These are phyloP conservation scores for Lactarius pseudohatsudake DNA, from an alignment of 768 basidiomycete genomes.

Conservation along the genomic window DNA sequence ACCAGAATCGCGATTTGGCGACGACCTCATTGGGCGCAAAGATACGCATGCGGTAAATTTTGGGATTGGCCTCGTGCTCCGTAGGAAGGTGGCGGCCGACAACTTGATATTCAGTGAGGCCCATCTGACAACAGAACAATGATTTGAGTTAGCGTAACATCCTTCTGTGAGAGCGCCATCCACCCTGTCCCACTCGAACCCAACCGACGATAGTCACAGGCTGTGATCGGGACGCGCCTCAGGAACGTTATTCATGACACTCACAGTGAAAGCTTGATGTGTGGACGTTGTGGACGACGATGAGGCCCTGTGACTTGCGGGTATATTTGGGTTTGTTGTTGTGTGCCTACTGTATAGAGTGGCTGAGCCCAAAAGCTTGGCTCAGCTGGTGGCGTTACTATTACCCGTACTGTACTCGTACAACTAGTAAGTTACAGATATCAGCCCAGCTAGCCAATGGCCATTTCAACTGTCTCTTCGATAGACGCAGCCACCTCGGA, in stretches of 20 bases:
- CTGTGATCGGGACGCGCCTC: background rate
- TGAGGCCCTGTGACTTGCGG: constrained; percentile 22
- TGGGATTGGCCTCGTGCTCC: constrained; percentile 88
- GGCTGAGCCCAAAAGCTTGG: constrained; percentile 16
- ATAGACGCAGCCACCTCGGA: constrained; percentile 11
- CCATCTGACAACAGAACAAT: constrained; percentile 49
- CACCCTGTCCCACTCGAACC: constrained; percentile 2
- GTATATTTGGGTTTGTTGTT: constrained; percentile 26
- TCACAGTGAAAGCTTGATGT: constrained; percentile 34
- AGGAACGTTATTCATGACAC: constrained; percentile 22
- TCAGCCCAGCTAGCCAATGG: constrained; percentile 20
- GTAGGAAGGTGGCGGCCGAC: constrained; percentile 97
- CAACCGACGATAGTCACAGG: background rate
- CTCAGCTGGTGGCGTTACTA: constrained; percentile 15
- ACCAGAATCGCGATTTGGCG: constrained; percentile 99
- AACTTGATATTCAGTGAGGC: constrained; percentile 90
- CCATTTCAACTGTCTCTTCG: constrained; percentile 24
- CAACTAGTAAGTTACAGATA: background rate
- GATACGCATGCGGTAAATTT: constrained; percentile 99
- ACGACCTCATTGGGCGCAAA: constrained; percentile 99
- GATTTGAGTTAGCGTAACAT: constrained; percentile 18
- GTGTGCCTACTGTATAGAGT: background rate
- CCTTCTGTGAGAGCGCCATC: constrained; percentile 12
- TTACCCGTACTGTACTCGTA: constrained; percentile 18
- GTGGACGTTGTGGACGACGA: constrained; percentile 35